These are phyloP conservation scores for Tulasnella sp. DNA, from an alignment of 768 basidiomycete genomes.

Conservation along the genomic window DNA sequence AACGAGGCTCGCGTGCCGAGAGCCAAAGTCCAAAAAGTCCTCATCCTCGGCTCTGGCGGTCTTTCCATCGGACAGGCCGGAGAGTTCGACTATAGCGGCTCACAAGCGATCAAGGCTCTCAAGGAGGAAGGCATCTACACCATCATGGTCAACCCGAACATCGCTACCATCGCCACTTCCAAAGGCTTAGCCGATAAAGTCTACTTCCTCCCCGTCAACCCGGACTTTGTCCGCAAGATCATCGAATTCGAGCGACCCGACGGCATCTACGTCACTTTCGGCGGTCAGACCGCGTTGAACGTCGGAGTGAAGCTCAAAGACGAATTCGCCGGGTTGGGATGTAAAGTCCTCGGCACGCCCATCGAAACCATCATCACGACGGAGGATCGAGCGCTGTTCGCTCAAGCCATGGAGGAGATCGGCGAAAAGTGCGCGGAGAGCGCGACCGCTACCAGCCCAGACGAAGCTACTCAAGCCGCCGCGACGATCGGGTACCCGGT, in stretches of 20 bases:
- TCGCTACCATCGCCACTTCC: constrained; percentile 96
- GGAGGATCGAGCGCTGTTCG: constrained; percentile 93
- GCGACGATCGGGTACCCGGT: constrained; percentile 86
- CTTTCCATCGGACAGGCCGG: constrained; percentile 98
- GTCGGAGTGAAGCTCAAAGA: constrained; percentile 98
- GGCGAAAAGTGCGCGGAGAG: constrained; percentile 94
- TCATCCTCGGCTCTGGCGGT: constrained; percentile 96
- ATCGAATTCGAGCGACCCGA: constrained; percentile 99
- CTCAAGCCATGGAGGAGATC: constrained; percentile 89
- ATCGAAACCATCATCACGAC: constrained; percentile 97
- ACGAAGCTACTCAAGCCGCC: constrained; percentile 83
- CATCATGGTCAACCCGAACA: constrained; percentile 97
- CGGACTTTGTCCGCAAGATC: constrained; percentile 96
- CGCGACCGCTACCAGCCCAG: constrained; percentile 74
- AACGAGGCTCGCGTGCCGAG: no score
- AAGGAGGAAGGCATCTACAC: constrained; percentile 99
- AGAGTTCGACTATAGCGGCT: constrained; percentile 99
- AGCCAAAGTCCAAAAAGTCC: constrained; percentile 79
- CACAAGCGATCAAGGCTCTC: constrained; percentile 97
- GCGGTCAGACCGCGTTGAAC: constrained; percentile 94
- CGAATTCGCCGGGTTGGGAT: constrained; percentile 85
- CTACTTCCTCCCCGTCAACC: constrained; percentile 97
- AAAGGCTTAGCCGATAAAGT: constrained; percentile 99
- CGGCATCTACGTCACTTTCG: constrained; percentile 98
- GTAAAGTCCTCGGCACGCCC: constrained; percentile 91